Base-by-base conservation (phyloP, 306 rosid species). In the Leucaena leucocephala region DNA sequence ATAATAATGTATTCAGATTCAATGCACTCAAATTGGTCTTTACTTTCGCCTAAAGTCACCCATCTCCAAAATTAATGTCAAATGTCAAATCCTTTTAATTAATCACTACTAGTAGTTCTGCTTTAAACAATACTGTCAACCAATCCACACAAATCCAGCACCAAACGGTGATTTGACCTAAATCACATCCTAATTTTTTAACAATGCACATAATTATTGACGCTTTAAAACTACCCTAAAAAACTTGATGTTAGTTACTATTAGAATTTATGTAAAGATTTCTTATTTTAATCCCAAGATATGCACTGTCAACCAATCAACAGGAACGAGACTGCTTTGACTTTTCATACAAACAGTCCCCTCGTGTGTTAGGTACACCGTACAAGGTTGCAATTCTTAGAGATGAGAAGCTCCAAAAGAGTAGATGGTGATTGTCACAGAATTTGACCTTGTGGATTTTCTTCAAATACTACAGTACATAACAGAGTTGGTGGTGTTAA, bases 371-470 rank as follows among this genome's bases (percentile, higher is more conserved):
- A 84, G 94, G 96, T 88, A 49, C 36, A 9, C 36, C 64, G 64
- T 22, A 9, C 65, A 43, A 52, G 38, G 55, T 9, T 70, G 71
- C 10, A 75, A 42, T 36, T 70, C 9, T 48, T 17, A 61, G 19
- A 13, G 40, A 8, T 14, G 39, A 48, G 52, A 72, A 71, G 76
- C 35, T 34, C 69, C 72, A 64, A 33, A 74, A 84, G 81, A 79
- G 76, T 74, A 82, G 81, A 85, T 76, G 79, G 78, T 69, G 89
- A 81, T 86, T 84, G 97, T 94, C 98, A 94, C 73, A 5, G 68
- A 80, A 88, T 72, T 92, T 92, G 98, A 94, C 97, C 76, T 74
- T 43, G 39, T 78, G 89, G 84, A 79, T 79, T 86, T 85, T 62
- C 69, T 81, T 76, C 44, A 19, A 36, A 58, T 21, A n/a, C 62